Percentiles rank a stretch among this genome's conserved stretches.
phyloP scores from a whole-genome alignment of 495 filamentous ascomycete species.

The Trichoderma gamsii region DNA sequence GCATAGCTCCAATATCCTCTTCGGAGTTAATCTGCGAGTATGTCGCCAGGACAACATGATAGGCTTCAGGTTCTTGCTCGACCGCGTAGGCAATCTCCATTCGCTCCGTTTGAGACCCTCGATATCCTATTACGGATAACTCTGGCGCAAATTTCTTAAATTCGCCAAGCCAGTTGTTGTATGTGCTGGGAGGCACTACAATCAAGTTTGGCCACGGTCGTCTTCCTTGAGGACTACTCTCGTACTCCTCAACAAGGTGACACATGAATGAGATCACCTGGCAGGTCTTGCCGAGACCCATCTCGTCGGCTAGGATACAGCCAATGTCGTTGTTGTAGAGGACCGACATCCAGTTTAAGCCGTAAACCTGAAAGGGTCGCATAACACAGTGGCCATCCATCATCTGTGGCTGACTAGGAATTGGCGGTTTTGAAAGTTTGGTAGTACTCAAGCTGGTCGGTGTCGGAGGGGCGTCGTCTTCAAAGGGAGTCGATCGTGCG shows the following conservation, averaged over 20 bases:
- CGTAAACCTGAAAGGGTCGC: slow-evolving; percentile 91
- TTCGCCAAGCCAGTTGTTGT: slow-evolving; percentile 93
- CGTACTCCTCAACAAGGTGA: slow-evolving; percentile 56
- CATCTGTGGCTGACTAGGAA: slow-evolving; percentile 62
- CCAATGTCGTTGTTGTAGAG: slow-evolving; percentile 71
- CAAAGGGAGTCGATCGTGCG: slow-evolving; percentile 17
- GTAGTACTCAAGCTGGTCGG: slow-evolving; percentile 25
- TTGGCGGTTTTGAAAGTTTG: slow-evolving; percentile 27
- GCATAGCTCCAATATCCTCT: slow-evolving; percentile 37
- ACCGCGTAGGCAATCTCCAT: slow-evolving; percentile 60
- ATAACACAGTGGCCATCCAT: slow-evolving; percentile 66
- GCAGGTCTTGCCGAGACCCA: slow-evolving; percentile 96
- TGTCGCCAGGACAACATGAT: slow-evolving; percentile 88
- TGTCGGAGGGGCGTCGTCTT: slow-evolving; percentile 27
- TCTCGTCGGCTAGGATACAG: slow-evolving; percentile 92
- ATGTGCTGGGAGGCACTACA: slow-evolving; percentile 83
- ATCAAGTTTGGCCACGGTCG: slow-evolving; percentile 74
- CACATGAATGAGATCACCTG: slow-evolving; percentile 91
- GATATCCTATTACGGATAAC: slow-evolving; percentile 73
- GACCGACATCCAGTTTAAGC: slow-evolving; percentile 86
- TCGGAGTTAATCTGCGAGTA: slow-evolving; percentile 50
- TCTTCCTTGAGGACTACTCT: slow-evolving; percentile 24
- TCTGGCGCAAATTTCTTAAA: slow-evolving; percentile 80
- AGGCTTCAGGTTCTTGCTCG: slow-evolving; percentile 50
- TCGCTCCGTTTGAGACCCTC: slow-evolving; percentile 60